phyloP scores from a whole-genome alignment of 495 filamentous ascomycete genomes.

The Bathelium albidoporum region DNA sequence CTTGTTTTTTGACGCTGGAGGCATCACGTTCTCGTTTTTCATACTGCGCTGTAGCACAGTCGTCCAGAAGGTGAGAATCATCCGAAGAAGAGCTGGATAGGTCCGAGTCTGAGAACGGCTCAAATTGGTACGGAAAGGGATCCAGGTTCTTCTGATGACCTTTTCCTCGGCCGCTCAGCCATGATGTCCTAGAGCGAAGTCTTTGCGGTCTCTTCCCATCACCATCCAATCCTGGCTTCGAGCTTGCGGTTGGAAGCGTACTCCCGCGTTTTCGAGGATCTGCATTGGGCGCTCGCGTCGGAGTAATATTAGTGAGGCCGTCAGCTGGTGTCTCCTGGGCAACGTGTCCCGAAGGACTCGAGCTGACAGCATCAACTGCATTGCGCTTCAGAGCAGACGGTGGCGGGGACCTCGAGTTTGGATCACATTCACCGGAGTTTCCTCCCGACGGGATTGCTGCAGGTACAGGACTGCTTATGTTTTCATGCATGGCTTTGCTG shows the following conservation, averaged over 20 bases:
- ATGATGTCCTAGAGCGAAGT: not conserved
- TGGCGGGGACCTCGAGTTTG: not conserved
- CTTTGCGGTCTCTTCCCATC: not conserved
- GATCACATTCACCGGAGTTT: not conserved
- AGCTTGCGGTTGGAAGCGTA: not conserved
- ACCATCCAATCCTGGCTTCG: not conserved
- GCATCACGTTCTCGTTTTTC: not conserved
- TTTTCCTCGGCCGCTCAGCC: not conserved
- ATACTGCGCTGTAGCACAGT: not conserved
- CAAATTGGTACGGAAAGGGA: constrained; percentile 15
- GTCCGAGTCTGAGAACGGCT: constrained; percentile 14
- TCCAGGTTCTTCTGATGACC: not conserved
- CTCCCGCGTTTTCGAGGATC: not conserved
- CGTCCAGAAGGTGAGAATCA: not conserved
- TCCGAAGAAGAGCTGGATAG: constrained; percentile 2
- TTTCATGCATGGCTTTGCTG: not conserved
- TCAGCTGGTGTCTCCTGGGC: not conserved
- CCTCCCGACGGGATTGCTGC: not conserved
- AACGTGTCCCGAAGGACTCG: not conserved
- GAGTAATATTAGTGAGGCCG: not conserved
- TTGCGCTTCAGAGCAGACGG: not conserved
- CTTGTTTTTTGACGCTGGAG: not conserved
- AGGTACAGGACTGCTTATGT: not conserved
- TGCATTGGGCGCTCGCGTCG: not conserved
- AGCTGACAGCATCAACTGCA: not conserved